Conservation (phyloP, 208 protist species). For the Leptomonas pyrrhocoris region DNA sequence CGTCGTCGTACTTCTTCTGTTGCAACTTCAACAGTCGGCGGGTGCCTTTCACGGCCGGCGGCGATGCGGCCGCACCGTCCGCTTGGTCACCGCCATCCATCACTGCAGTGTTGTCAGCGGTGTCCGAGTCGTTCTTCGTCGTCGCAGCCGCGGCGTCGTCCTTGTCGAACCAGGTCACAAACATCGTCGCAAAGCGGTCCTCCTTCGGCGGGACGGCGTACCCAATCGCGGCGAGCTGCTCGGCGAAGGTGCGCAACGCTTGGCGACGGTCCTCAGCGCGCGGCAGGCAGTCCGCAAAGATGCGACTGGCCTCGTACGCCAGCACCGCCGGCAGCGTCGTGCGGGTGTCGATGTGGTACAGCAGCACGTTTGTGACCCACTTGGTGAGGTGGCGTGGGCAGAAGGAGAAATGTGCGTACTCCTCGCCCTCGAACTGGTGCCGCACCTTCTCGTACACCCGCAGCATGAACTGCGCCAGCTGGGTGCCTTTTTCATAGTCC, state of each 20-base stretch:
- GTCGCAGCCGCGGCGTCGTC: background rate
- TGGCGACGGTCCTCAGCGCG: constrained; percentile 67
- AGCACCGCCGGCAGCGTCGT: constrained; percentile 92
- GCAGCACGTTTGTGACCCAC: constrained; percentile 91
- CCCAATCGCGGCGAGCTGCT: constrained; percentile 86
- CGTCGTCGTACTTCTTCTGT: constrained; percentile 76
- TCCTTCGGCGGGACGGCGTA: constrained; percentile 78
- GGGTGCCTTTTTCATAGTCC: constrained; percentile 68
- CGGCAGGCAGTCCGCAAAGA: constrained; percentile 95
- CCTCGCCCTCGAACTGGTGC: constrained; percentile 91
- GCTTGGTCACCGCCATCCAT: constrained; percentile 20
- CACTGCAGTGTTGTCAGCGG: background rate
- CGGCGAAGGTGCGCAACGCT: constrained; percentile 74
- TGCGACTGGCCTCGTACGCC: constrained; percentile 91
- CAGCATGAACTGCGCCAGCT: constrained; percentile 93
- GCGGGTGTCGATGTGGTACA: constrained; percentile 91
- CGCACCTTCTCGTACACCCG: constrained; percentile 94
- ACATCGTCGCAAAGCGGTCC: constrained; percentile 80
- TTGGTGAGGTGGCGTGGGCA: constrained; percentile 96
- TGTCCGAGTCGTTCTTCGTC: background rate
- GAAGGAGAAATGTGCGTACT: constrained; percentile 96
- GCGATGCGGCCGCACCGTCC: background rate
- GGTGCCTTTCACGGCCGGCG: background rate
- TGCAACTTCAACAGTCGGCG: constrained; percentile 42
- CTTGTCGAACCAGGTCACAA: constrained; percentile 86